These are phyloP conservation scores for Lasiodiplodia sp. DNA, from an alignment of 2,329 filamentous ascomycete genomes.

Conservation along the genomic window DNA sequence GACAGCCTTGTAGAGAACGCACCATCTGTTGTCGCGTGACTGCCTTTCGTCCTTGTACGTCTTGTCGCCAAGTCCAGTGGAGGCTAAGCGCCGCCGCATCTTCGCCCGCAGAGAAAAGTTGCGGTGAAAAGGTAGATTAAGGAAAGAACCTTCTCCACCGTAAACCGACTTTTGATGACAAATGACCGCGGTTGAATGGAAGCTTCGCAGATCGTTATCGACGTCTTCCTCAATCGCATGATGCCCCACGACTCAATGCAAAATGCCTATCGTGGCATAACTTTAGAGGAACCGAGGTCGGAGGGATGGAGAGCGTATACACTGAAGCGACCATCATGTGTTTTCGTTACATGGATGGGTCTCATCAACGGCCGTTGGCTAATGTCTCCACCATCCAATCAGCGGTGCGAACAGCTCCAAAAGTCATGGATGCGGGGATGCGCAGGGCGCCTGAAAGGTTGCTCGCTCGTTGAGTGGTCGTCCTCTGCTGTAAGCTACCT, in stretches of 20 bases:
- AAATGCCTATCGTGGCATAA: neutral
- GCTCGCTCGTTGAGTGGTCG: neutral
- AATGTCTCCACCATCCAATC: neutral
- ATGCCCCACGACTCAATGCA: constrained; percentile 10
- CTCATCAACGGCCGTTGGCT: neutral
- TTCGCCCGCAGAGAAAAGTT: constrained; percentile 6
- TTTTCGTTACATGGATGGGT: neutral
- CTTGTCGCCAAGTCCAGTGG: constrained; percentile 2
- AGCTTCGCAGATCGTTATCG: neutral
- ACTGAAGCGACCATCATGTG: neutral
- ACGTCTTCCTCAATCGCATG: neutral
- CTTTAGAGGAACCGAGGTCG: neutral
- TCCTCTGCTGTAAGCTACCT: neutral
- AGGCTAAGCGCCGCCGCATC: neutral
- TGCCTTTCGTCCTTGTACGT: neutral
- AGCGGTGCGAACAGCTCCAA: neutral
- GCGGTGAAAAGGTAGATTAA: constrained; percentile 9
- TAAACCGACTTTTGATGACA: neutral
- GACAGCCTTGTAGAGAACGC: neutral
- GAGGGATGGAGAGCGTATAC: neutral
- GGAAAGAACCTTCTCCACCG: neutral
- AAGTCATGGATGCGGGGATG: constrained; percentile 14
- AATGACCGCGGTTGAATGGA: neutral
- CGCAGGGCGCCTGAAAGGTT: constrained; percentile 9
- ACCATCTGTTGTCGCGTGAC: constrained; percentile 2